These are phyloP conservation scores for Pythium brassicae DNA, from an alignment of 352 stramenopile genomes.

Conservation along the genomic window DNA sequence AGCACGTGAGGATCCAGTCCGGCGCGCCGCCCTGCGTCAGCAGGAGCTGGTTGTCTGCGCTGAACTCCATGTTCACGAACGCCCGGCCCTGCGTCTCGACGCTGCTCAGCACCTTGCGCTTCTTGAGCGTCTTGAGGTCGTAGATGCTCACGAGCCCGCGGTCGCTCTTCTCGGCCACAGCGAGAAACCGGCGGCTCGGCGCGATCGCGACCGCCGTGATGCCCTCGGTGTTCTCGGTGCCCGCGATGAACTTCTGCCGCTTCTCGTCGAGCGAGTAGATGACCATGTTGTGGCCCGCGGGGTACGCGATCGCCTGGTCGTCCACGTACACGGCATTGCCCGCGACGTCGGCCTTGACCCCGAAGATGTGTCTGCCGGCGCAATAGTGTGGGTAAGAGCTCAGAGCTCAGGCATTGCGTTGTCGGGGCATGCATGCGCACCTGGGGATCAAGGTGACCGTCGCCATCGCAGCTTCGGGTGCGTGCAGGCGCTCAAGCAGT, in stretches of 20 bases:
- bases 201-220: conserved; percentile 68
- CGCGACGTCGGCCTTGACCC: conserved; percentile 81
- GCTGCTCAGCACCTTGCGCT: conserved; percentile 84
- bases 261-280: conserved; percentile 89
- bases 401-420: too few relatives aligned
- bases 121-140: conserved; percentile 88
- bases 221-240: conserved; percentile 64
- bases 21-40: conserved; percentile 81
- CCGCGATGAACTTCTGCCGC: conserved; percentile 87
- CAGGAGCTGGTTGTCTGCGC: conserved; percentile 87
- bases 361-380: conserved; percentile 82
- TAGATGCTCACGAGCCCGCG: conserved; percentile 77
- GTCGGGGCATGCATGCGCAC: conserved; percentile 7
- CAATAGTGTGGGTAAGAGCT: too few relatives aligned
- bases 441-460: conserved; percentile 40
- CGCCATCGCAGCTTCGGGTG: conserved; percentile 25
- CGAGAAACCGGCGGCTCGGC: conserved; percentile 70
- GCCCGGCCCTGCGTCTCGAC: conserved; percentile 57
- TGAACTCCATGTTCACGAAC: conserved; percentile 87
- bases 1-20: conserved; percentile 88
- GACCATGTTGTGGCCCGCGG: conserved; percentile 85
- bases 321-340: conserved; percentile 84
- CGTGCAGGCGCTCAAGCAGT: not conserved
- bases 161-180: conserved; percentile 72
- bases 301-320: conserved; percentile 78